Base-by-base conservation (phyloP, 371 early-diverging fungal genomes). In the Actinomucor elegans region DNA sequence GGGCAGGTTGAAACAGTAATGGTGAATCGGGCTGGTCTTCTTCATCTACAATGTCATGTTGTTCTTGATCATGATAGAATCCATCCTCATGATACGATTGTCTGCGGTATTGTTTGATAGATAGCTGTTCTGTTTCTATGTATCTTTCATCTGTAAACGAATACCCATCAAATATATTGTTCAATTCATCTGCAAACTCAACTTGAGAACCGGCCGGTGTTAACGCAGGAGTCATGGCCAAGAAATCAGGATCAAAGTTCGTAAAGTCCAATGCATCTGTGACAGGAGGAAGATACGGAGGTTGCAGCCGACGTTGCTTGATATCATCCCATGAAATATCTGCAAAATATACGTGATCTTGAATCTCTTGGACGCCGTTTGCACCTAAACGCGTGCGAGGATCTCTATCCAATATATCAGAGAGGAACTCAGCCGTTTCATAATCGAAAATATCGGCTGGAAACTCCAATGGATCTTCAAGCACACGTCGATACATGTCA, bases 401-500 rank as follows among this genome's bases (percentile, higher is more conserved):
- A 36, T 86, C 78, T 20, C 90, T 81, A 20, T 88, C 81, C 4
- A 92, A 63, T 1, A 92, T 67, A 24, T 84, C 85, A 17, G 66
- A 65, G 8, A 88, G 67, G 34, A 91, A 75, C 23, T 66, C 67
- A 15, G 77, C 77, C 0, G 91, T 85, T 23, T 71, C 68, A 15
- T 59, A 70, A 11, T 86, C 80, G 32, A 64, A 64, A 32, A 85
- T 75, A 7, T 80, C 83, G 9, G 67, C 64, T 1, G 92, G 92
- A 53, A 93, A 91, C 48, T 81, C 77, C n/a, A 94, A 67, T 0
- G 84, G 75, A 45, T 88, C 89, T 51, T 88, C 84, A 27, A 94
- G 55, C 7, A 93, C 89, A 18, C 90, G 77, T 23, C 83, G 83
- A 61, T 94, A 93, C 91, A 93, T 92, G 28, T 84, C 77, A 8